These are phyloP conservation scores for Strigomonas culicis DNA, from an alignment of 208 protist species.

Conservation along the genomic window DNA sequence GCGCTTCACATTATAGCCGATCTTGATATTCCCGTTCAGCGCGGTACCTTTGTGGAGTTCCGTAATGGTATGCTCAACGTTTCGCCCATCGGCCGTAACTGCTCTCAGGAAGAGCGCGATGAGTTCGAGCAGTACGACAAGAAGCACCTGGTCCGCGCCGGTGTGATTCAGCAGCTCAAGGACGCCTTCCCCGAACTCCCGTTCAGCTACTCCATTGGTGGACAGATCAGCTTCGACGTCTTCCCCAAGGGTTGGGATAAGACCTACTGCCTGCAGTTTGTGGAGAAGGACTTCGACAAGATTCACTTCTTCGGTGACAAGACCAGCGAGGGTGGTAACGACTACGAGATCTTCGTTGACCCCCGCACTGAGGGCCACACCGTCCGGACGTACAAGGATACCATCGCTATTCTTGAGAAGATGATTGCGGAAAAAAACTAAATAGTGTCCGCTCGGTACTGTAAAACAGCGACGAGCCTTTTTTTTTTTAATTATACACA, in stretches of 20 bases:
- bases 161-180: constrained; percentile 92
- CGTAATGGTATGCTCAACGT: constrained; percentile 99
- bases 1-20: constrained; percentile 93
- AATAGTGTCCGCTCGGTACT: background rate
- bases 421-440: constrained; percentile 48
- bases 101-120: constrained; percentile 96
- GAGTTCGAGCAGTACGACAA: constrained; percentile 98
- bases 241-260: constrained; percentile 99
- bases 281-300: constrained; percentile 93
- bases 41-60: constrained; percentile 99
- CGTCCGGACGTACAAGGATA: constrained; percentile 95
- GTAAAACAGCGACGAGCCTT: background rate
- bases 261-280: constrained; percentile 97
- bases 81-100: constrained; percentile 99
- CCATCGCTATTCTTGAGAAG: constrained; percentile 86
- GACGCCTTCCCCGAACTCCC: constrained; percentile 77
- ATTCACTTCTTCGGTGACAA: constrained; percentile 99
- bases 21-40: constrained; percentile 98
- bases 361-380: constrained; percentile 90
- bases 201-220: constrained; percentile 98
- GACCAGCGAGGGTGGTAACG: constrained; percentile 98
- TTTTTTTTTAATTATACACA: constrained; percentile 15
- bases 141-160: constrained; percentile 93
- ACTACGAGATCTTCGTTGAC: constrained; percentile 99
- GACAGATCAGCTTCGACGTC: constrained; percentile 99